Evolutionary conservation across 768 basidiomycete genomes (phyloP).

Genomic region (Mycena alexandri): DNA sequence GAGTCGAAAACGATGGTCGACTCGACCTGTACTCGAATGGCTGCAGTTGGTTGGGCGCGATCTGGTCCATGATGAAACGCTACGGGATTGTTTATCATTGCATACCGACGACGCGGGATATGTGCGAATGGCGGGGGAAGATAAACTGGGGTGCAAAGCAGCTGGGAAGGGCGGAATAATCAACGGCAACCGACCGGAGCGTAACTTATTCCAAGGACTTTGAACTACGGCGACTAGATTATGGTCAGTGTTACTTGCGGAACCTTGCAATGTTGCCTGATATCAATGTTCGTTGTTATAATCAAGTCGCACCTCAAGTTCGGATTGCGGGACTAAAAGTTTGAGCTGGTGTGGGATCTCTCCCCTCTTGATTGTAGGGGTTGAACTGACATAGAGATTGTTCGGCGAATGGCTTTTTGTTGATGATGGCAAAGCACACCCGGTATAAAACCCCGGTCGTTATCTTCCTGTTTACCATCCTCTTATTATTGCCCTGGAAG

Average conservation of each 20-base stretch:
- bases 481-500: too few relatives aligned
- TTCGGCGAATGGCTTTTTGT: too few relatives aligned
- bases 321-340: too few relatives aligned
- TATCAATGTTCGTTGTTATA: neutral
- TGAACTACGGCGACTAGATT: too few relatives aligned
- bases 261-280: neutral
- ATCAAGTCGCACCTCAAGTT: neutral
- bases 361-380: too few relatives aligned
- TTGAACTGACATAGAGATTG: too few relatives aligned
- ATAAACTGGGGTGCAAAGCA: conserved; percentile 65
- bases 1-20: conserved; percentile 70
- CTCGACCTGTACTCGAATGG: conserved; percentile 81
- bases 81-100: conserved; percentile 45
- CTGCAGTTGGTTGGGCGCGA: conserved; percentile 68
- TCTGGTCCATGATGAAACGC: conserved; percentile 52
- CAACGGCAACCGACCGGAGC: conserved; percentile 64
- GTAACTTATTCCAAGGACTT: conserved; percentile 59
- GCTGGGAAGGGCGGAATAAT: conserved; percentile 64
- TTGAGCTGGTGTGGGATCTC: too few relatives aligned
- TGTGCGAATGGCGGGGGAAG: conserved; percentile 66
- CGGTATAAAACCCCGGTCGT: too few relatives aligned
- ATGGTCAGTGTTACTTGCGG: neutral
- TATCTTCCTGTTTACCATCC: too few relatives aligned
- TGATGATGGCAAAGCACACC: too few relatives aligned
- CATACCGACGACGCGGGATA: conserved; percentile 68